phyloP scores from a whole-genome alignment of 192 early-diverging fungal species.

The Coemansia sp. region DNA sequence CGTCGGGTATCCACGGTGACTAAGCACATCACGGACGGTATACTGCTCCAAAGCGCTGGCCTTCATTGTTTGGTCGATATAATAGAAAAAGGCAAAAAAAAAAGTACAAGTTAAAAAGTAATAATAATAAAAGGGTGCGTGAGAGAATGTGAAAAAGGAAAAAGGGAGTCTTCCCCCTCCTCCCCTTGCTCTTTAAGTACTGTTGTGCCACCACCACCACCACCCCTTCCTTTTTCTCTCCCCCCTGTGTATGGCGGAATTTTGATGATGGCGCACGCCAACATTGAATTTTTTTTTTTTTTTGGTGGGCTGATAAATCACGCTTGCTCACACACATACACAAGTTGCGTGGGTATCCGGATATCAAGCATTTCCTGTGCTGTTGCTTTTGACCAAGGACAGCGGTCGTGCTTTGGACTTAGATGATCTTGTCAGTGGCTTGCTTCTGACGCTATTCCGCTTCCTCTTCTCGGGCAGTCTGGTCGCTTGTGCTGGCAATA shows the following conservation, averaged over 20 bases:
- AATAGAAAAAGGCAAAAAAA: not conserved
- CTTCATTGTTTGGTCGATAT: conserved; percentile 30
- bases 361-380: not conserved
- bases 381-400: not conserved
- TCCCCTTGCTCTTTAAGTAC: not conserved
- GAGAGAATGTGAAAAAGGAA: not conserved
- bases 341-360: too few species aligned
- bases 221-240: too few species aligned
- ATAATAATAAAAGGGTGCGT: too few species aligned
- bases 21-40: conserved; percentile 45
- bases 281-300: too few species aligned
- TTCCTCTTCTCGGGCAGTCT: not conserved
- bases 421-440: not conserved
- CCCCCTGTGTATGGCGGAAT: conserved; percentile 2
- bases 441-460: not conserved
- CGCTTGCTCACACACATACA: too few species aligned
- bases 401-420: not conserved
- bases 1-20: conserved; percentile 38
- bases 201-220: too few species aligned
- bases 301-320: not conserved
- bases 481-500: not conserved
- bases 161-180: not conserved
- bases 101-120: too few species aligned
- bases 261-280: not conserved
- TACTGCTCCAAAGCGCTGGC: conserved; percentile 28